phyloP scores from a whole-genome alignment of 2,329 filamentous ascomycete species.

The Xylaria multiplex region DNA sequence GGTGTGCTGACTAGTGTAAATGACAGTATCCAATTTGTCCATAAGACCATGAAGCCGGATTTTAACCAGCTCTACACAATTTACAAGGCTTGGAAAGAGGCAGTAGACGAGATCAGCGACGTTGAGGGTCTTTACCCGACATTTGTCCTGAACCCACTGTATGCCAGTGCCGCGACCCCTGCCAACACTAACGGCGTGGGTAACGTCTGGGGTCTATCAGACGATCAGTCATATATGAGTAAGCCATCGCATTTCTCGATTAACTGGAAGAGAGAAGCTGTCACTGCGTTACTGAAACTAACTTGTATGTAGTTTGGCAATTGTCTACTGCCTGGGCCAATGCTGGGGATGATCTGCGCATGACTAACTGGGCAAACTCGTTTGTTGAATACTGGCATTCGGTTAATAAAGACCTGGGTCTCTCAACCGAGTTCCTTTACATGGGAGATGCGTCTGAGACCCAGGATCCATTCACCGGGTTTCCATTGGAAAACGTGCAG shows the following conservation, averaged over 20 bases:
- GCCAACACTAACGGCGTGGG: slow-evolving; percentile 52
- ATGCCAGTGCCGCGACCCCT: slow-evolving; percentile 45
- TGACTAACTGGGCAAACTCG: slow-evolving; percentile 49
- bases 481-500: slow-evolving; percentile 49
- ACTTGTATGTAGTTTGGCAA: slow-evolving; percentile 50
- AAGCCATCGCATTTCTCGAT: slow-evolving; percentile 23
- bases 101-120: slow-evolving; percentile 49
- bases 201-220: slow-evolving; percentile 52
- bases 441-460: slow-evolving; percentile 53
- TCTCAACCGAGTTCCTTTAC: slow-evolving; percentile 50
- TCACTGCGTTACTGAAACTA: not conserved
- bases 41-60: slow-evolving; percentile 52
- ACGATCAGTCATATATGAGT: slow-evolving; percentile 48
- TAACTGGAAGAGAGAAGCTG: not conserved
- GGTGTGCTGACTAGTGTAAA: not conserved
- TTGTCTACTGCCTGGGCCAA: slow-evolving; percentile 52
- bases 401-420: slow-evolving; percentile 45
- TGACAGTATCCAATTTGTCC: slow-evolving; percentile 50
- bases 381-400: slow-evolving; percentile 48
- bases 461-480: slow-evolving; percentile 51
- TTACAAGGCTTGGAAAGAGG: slow-evolving; percentile 50
- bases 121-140: slow-evolving; percentile 53
- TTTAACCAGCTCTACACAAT: slow-evolving; percentile 46
- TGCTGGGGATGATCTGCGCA: slow-evolving; percentile 50
- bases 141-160: slow-evolving; percentile 50